Evolutionary conservation across 805 yeast species (phyloP).

Genomic region (Ogataea chonburiensis): DNA sequence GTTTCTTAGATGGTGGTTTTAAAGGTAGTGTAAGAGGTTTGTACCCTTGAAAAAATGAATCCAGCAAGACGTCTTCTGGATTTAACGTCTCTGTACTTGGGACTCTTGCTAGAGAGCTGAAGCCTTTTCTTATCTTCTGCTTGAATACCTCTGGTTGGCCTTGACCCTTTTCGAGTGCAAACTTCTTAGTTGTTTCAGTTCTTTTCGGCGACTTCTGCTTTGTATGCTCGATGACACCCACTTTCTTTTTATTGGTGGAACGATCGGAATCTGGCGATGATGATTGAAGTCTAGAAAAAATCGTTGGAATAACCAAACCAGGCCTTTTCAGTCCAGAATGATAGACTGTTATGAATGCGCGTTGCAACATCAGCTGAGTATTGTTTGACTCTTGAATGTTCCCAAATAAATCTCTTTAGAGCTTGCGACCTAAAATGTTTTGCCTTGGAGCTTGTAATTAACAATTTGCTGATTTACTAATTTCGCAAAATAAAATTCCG

Average conservation of each 20-base stretch:
- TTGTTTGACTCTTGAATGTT: too few species aligned
- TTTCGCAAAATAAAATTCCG: background rate
- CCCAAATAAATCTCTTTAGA: too few species aligned
- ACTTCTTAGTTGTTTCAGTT: slow-evolving; percentile 10
- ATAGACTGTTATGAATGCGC: background rate
- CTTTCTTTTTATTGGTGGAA: slow-evolving; percentile 17
- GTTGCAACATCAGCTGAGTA: too few species aligned
- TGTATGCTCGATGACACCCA: slow-evolving; percentile 9
- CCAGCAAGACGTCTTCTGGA: slow-evolving; percentile 35
- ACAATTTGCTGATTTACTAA: too few species aligned
- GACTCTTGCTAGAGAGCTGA: slow-evolving; percentile 35
- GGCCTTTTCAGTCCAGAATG: slow-evolving; percentile 1
- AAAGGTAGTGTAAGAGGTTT: slow-evolving; percentile 36
- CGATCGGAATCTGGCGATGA: slow-evolving; percentile 20
- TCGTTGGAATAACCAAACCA: background rate
- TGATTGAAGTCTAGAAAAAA: slow-evolving; percentile 21
- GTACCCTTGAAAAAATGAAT: slow-evolving; percentile 37
- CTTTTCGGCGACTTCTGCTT: slow-evolving; percentile 19
- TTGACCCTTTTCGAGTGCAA: background rate
- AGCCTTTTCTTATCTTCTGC: slow-evolving; percentile 30
- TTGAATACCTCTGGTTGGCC: slow-evolving; percentile 1
- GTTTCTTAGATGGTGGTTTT: slow-evolving; percentile 28
- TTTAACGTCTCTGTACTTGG: slow-evolving; percentile 34
- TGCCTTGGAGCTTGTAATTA: slow-evolving; percentile 1
- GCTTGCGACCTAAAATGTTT: too few species aligned